These are phyloP conservation scores for Aspergillus cejpii DNA, from an alignment of 2,329 filamentous ascomycete genomes.

Conservation along the genomic window DNA sequence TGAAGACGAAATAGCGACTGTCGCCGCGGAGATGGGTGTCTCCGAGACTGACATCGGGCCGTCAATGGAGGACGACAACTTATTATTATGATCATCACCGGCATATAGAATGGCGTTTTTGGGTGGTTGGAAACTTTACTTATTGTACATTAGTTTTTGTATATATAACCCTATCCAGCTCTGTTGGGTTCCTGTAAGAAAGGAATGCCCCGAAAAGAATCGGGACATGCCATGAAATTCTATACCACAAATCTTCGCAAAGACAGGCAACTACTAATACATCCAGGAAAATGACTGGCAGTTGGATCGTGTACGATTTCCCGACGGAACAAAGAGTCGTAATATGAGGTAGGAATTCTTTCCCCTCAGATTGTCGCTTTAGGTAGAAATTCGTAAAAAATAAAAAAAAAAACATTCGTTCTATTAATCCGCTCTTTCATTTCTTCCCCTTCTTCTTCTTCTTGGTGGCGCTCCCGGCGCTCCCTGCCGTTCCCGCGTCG, in stretches of 20 bases:
- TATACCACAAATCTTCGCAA: background rate
- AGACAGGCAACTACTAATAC: background rate
- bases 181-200: background rate
- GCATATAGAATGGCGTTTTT: background rate
- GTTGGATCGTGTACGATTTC: background rate
- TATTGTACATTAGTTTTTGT: background rate
- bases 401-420: slow-evolving; percentile 7
- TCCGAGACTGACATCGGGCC: slow-evolving; percentile 28
- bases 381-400: slow-evolving; percentile 7
- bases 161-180: background rate
- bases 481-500: slow-evolving; percentile 36
- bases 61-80: slow-evolving; percentile 24
- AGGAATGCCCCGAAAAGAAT: no score
- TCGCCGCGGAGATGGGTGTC: slow-evolving; percentile 36
- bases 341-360: background rate
- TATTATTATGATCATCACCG: slow-evolving; percentile 16
- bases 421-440: slow-evolving; percentile 19
- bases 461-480: slow-evolving; percentile 24
- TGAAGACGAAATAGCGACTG: slow-evolving; percentile 29
- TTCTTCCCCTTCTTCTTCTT: slow-evolving; percentile 47
- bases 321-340: no score
- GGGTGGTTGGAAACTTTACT: background rate
- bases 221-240: background rate
- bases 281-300: background rate
- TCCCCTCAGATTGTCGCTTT: background rate